Evolutionary conservation across 179 eudicot genomes (phyloP).

Genomic region (Silene vulgaris): DNA sequence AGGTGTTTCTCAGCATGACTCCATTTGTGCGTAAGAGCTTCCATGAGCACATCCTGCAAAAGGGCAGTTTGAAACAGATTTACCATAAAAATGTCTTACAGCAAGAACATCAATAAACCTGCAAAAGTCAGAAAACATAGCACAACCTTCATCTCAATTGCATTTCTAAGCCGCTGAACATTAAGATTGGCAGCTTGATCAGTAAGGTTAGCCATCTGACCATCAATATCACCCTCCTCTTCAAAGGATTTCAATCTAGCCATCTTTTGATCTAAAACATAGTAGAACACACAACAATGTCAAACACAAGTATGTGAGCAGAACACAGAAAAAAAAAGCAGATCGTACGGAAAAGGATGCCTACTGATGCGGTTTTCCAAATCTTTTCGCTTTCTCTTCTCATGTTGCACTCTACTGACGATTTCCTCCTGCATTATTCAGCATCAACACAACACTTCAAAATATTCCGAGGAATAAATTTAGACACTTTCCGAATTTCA

Average conservation of each 20-base stretch:
- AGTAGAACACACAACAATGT: conserved; percentile 14
- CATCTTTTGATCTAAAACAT: conserved; percentile 53
- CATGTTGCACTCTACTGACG: conserved; percentile 27
- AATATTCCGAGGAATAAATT: background rate
- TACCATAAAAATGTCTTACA: background rate
- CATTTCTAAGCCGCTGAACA: conserved; percentile 44
- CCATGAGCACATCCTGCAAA: conserved; percentile 60
- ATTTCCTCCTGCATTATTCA: conserved; percentile 59
- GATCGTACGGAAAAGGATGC: conserved; percentile 26
- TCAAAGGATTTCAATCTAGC: conserved; percentile 41
- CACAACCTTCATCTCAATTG: conserved; percentile 61
- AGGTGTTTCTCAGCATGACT: conserved; percentile 56
- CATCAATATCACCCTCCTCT: conserved; percentile 56
- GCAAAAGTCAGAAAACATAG: conserved; percentile 17
- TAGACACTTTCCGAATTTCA: background rate
- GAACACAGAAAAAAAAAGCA: conserved; percentile 12
- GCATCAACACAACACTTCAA: conserved; percentile 9
- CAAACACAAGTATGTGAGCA: conserved; percentile 4
- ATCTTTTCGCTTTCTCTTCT: conserved; percentile 51
- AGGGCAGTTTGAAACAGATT: background rate
- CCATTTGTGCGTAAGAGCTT: conserved; percentile 62
- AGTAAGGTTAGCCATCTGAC: conserved; percentile 46
- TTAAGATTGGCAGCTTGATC: conserved; percentile 49
- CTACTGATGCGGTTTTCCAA: conserved; percentile 62
- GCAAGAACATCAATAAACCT: background rate